Evolutionary conservation across 495 filamentous ascomycete genomes (phyloP).

Genomic region (Aspergillus saccharolyticus): DNA sequence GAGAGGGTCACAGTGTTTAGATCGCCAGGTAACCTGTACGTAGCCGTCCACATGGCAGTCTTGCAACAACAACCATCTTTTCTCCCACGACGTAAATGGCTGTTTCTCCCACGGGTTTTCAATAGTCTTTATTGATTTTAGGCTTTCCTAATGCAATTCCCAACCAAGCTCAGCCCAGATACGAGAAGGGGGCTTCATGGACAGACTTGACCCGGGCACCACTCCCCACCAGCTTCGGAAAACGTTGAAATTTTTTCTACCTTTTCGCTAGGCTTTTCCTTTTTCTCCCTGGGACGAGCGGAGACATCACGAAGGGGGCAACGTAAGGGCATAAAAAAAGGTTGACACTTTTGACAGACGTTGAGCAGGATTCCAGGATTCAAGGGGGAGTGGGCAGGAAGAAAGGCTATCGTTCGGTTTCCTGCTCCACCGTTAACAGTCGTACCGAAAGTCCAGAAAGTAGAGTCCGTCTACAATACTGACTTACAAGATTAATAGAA

Average conservation of each 20-base stretch:
- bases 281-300: neutral
- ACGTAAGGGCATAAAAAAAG: neutral
- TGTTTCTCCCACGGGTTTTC: constrained; percentile 7
- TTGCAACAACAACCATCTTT: constrained; percentile 4
- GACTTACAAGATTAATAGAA: no score
- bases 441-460: neutral
- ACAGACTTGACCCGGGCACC: no score
- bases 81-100: constrained; percentile 10
- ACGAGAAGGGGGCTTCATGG: neutral
- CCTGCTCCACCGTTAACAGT: neutral
- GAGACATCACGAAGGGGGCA: neutral
- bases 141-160: neutral
- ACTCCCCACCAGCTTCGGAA: no score
- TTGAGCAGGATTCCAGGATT: neutral
- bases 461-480: neutral
- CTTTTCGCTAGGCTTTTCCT: neutral
- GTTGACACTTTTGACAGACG: constrained; percentile 1
- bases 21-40: constrained; percentile 9
- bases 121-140: neutral
- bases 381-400: neutral
- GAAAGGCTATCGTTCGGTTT: neutral
- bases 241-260: no score
- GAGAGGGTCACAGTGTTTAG: constrained; percentile 8
- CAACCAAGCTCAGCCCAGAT: neutral
- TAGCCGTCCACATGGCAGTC: constrained; percentile 24